Conservation (phyloP, 1,284 basidiomycete species). For the Naganishia albida region DNA sequence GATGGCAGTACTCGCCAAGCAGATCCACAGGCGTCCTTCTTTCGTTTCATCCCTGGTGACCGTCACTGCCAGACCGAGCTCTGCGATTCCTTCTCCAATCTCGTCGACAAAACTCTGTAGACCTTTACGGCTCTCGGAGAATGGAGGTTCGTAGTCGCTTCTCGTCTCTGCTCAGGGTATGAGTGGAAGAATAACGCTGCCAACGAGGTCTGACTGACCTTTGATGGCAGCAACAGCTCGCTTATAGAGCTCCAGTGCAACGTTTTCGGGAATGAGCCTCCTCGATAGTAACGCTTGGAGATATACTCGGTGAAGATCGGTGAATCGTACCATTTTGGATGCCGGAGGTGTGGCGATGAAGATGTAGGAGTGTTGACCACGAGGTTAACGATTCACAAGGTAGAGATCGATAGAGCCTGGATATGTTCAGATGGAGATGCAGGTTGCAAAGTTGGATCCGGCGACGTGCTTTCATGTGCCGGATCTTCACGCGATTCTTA, state of each 20-base stretch:
- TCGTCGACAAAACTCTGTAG: slow-evolving; percentile 42
- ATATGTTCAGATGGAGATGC: no score
- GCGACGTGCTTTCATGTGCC: no score
- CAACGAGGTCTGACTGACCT: slow-evolving; percentile 33
- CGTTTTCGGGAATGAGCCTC: slow-evolving; percentile 42
- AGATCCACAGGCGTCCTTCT: slow-evolving; percentile 40
- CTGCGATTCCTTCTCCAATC: slow-evolving; percentile 41
- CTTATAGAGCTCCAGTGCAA: slow-evolving; percentile 48
- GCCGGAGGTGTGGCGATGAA: background rate
- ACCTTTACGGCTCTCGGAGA: slow-evolving; percentile 37
- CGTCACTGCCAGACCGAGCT: slow-evolving; percentile 42
- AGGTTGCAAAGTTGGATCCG: no score
- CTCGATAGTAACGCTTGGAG: slow-evolving; percentile 49
- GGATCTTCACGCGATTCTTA: background rate
- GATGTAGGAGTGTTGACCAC: background rate
- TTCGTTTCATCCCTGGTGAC: slow-evolving; percentile 41
- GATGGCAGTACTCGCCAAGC: slow-evolving; percentile 38
- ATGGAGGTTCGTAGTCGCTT: slow-evolving; percentile 37
- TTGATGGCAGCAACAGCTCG: slow-evolving; percentile 41
- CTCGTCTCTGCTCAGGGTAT: slow-evolving; percentile 36
- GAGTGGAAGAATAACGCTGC: background rate
- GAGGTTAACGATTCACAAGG: background rate
- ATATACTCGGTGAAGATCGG: slow-evolving; percentile 47
- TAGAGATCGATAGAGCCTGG: no score
- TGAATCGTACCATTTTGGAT: slow-evolving; percentile 35